A percentile compares a stretch with the other conserved stretches of the same genome.
Conservation (phyloP, 2,329 filamentous ascomycete species). For the Phaeoacremonium minimum region DNA sequence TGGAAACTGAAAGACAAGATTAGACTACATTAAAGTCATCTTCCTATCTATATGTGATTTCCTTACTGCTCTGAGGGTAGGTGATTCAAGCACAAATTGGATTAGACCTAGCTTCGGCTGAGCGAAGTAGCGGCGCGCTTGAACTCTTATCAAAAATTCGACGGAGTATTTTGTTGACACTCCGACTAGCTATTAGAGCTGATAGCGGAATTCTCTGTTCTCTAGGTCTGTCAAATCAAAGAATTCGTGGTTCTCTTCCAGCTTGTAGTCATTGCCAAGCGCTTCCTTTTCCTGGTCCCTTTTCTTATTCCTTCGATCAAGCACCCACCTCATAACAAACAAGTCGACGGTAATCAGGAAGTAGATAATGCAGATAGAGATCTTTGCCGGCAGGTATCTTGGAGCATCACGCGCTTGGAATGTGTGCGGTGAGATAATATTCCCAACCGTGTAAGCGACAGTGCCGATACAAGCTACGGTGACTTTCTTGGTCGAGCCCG, state of each 20-base stretch:
- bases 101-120: no score
- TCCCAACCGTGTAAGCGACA: slow-evolving; percentile 31
- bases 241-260: slow-evolving; percentile 26
- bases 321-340: slow-evolving; percentile 21
- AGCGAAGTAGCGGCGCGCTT: no score
- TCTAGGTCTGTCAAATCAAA: slow-evolving; percentile 5
- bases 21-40: no score
- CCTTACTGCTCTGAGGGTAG: no score
- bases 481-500: slow-evolving; percentile 29
- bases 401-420: slow-evolving; percentile 28
- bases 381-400: slow-evolving; percentile 13
- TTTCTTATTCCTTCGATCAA: slow-evolving; percentile 19
- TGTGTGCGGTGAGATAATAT: slow-evolving; percentile 35
- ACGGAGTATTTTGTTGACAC: no score
- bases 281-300: slow-evolving; percentile 19
- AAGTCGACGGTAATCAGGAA: slow-evolving; percentile 20
- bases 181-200: no score
- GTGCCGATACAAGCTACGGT: slow-evolving; percentile 25
- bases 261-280: slow-evolving; percentile 14
- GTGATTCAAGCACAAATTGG: no score
- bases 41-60: no score
- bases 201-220: neutral
- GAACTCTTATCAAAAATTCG: no score
- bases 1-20: no score
- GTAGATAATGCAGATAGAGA: slow-evolving; percentile 5